Base-by-base conservation (phyloP, 1,284 basidiomycete species). In the Tranzscheliella williamsii region DNA sequence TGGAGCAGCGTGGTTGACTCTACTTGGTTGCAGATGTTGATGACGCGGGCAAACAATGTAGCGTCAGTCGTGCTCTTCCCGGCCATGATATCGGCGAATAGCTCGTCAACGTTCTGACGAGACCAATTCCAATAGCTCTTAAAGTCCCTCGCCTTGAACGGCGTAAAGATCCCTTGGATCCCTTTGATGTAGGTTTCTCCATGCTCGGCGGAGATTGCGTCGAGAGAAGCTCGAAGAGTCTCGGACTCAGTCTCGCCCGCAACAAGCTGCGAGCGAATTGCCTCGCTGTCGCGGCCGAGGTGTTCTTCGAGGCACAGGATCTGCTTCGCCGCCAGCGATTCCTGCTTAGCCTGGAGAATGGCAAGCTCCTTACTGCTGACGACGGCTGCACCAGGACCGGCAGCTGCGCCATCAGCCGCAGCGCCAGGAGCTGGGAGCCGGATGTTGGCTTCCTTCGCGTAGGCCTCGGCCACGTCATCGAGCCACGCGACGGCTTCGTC, bases 61-160 rank as follows among this genome's bases (percentile, higher is more conserved):
- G 95, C 92, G 67, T 95, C 89, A 23, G 91, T 90, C 24, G 88
- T 92, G 55, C 94, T 84, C 36, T 88, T 86, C 37, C 94, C 94
- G 71, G 92, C 92, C 75, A 60, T 54, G 42, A 72, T 62, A 50
- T 66, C 62, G 81, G 93, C 96, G 81, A 88, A 96, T 88, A 97
- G 91, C 54, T 90, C 82, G 30, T 97, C 83, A 21, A 91, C 90
- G 63, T 94, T 91, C 80, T 96, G 92, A 66, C 94, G 87, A 42
- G 90, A 92, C 95, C 94, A 98, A 79, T 98, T 98, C 94, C 94
- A 98, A 11, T 88, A 91, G 9, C 92, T 96, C 78, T 96, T 92
- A 82, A 98, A 98, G 76, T 89, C 90, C 39, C 95, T 89, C 16
- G 93, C 94, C 80, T 98, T 98, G 78, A 94, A 83, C 4, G 90